These are phyloP conservation scores for Kuraishia molischiana DNA, from an alignment of 805 yeast species.

Conservation along the genomic window DNA sequence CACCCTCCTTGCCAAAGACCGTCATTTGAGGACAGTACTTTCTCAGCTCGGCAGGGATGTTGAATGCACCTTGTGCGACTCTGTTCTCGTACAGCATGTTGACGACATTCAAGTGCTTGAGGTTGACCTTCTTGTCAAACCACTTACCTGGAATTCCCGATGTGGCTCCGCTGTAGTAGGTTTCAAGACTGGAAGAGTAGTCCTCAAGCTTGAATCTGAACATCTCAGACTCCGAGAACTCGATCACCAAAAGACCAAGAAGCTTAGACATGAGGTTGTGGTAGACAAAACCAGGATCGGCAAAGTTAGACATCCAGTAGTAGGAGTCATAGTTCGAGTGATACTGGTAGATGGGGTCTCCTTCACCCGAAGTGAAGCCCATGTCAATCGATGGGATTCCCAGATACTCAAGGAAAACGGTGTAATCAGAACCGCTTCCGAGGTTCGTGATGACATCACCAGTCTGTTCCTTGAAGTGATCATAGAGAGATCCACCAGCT, in stretches of 20 bases:
- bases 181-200: slow-evolving; percentile 28
- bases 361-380: slow-evolving; percentile 35
- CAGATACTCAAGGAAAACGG: slow-evolving; percentile 48
- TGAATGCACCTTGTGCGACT: slow-evolving; percentile 1
- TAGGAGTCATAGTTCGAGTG: slow-evolving; percentile 69
- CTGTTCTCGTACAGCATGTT: background rate
- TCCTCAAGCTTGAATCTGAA: slow-evolving; percentile 27
- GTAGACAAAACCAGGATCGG: slow-evolving; percentile 51
- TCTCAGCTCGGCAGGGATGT: background rate
- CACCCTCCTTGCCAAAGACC: background rate
- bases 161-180: slow-evolving; percentile 26
- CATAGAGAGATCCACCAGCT: slow-evolving; percentile 19
- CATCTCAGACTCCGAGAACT: slow-evolving; percentile 38
- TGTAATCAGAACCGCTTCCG: slow-evolving; percentile 69
- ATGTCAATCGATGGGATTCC: slow-evolving; percentile 55
- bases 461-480: slow-evolving; percentile 22
- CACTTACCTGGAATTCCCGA: slow-evolving; percentile 27
- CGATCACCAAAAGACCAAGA: slow-evolving; percentile 38
- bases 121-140: slow-evolving; percentile 13
- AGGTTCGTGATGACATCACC: slow-evolving; percentile 30
- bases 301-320: slow-evolving; percentile 57
- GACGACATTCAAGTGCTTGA: background rate
- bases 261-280: slow-evolving; percentile 49
- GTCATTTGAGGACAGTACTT: background rate
- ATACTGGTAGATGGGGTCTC: slow-evolving; percentile 60